phyloP scores from a whole-genome alignment of 1,284 basidiomycete genomes.

The Fomitopsis palustris region DNA sequence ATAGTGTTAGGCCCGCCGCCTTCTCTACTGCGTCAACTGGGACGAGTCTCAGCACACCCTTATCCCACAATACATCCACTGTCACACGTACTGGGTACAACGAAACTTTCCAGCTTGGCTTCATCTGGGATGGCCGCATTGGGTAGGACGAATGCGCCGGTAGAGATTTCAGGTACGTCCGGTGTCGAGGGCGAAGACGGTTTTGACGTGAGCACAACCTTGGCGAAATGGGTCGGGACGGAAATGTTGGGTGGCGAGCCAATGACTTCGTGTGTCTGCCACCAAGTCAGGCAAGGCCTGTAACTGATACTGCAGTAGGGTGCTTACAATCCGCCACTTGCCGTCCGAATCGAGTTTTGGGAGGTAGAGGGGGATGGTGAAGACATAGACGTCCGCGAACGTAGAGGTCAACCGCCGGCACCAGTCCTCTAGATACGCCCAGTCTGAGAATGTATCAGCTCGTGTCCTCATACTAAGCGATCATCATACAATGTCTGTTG shows the following conservation, averaged over 20 bases:
- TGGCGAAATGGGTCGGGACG: slow-evolving; percentile 98
- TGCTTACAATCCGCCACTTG: slow-evolving; percentile 89
- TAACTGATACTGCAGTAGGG: not conserved
- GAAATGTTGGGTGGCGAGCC: slow-evolving; percentile 86
- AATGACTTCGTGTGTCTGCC: slow-evolving; percentile 88
- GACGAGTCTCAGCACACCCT: not conserved
- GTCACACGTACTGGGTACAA: slow-evolving; percentile 64
- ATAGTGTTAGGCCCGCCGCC: slow-evolving; percentile 85
- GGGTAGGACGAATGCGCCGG: slow-evolving; percentile 93
- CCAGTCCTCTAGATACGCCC: slow-evolving; percentile 97
- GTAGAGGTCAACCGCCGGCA: slow-evolving; percentile 82
- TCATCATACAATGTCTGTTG: slow-evolving; percentile 85
- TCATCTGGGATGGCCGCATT: slow-evolving; percentile 88
- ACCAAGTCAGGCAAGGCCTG: not conserved
- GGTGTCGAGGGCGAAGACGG: slow-evolving; percentile 73
- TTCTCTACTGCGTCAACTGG: slow-evolving; percentile 89
- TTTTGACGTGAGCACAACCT: slow-evolving; percentile 83
- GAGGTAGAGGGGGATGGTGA: slow-evolving; percentile 97
- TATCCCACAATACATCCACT: not conserved
- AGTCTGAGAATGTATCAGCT: slow-evolving; percentile 52
- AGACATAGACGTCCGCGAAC: slow-evolving; percentile 95
- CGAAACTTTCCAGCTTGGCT: slow-evolving; percentile 74
- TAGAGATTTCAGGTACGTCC: slow-evolving; percentile 69
- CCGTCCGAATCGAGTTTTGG: slow-evolving; percentile 84
- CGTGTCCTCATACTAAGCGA: not conserved